A percentile compares a stretch with the other conserved stretches of the same genome.
Conservation (phyloP, 2,329 filamentous ascomycete species). For the Nigrospora osmanthi region DNA sequence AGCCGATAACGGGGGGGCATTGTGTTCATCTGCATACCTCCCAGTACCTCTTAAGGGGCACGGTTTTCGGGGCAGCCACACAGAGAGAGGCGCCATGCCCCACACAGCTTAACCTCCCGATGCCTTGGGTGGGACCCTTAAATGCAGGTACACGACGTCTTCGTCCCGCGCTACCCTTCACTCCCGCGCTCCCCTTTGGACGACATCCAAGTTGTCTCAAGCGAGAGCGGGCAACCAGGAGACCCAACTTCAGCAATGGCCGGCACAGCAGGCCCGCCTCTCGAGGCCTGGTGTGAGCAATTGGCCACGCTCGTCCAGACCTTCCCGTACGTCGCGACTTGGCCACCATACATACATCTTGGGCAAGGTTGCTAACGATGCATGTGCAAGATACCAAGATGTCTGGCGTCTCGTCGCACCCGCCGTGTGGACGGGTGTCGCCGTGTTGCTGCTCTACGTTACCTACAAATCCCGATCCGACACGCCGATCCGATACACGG, state of each 20-base stretch:
- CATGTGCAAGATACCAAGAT: conserved; percentile 11
- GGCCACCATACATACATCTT: neutral
- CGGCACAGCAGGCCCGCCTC: too few relatives aligned
- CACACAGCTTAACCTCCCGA: neutral
- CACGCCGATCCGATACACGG: conserved; percentile 45
- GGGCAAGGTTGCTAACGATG: neutral
- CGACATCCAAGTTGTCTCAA: too few relatives aligned
- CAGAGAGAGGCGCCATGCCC: too few relatives aligned
- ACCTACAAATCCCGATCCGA: neutral
- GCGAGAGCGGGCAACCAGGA: too few relatives aligned
- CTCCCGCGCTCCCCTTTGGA: too few relatives aligned
- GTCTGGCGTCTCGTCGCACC: conserved; percentile 10
- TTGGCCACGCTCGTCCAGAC: neutral
- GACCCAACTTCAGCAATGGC: too few relatives aligned
- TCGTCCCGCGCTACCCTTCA: too few relatives aligned
- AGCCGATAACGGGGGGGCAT: neutral
- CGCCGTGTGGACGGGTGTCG: conserved; percentile 10
- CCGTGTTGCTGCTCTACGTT: neutral
- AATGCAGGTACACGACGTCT: too few relatives aligned
- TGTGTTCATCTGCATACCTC: too few relatives aligned
- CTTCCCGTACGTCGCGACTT: conserved; percentile 11
- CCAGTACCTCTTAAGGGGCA: too few relatives aligned
- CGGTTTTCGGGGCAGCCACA: too few relatives aligned
- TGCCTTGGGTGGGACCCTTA: neutral
- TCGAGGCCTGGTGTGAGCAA: neutral